Base-by-base conservation (phyloP, 768 basidiomycete species). In the Sutorius australiensis region DNA sequence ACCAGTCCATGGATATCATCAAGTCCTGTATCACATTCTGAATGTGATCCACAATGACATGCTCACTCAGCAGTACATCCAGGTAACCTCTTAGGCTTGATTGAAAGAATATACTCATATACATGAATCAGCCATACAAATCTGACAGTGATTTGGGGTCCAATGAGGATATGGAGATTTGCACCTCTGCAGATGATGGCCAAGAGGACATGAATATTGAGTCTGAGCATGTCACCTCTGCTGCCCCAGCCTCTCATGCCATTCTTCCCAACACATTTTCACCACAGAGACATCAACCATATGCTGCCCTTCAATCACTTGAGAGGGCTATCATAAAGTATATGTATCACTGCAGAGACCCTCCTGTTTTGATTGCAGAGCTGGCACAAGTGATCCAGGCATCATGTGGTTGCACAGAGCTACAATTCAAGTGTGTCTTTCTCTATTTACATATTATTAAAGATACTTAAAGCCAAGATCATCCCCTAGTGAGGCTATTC, bases 1-100 rank as follows among this genome's bases (percentile, higher is more conserved):
- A 19, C 50, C n/a, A 43, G 43, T 57, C 31, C 44, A 48, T 32
- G 46, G 48, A 14, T 69, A 61, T 19, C n/a, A 64, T 49, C 60
- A 71, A 19, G 66, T 66, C 10, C 53, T 71, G 48, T 46, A 60
- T 49, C 68, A 69, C 47, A 46, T 19, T 31, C 46, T 71, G 16
- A 42, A 62, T 53, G 64, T 63, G 38, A 64, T 69, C 11, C 50
- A 53, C 6, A 47, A 21, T 6, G 53, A 43, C 43, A 46, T 57
- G 1, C 52, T 51, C 10, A 37, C 37, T 40, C 57, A 58, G 33
- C 54, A 46, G n/a, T 12, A 46, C 12, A 17, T 24, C 39, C 41
- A 54, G 48, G 63, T 66, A 16, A 31, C 54, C 3, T 40, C 17
- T 49, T 33, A 21, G 37, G 6, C 37, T 38, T 31, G 36, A 11